Conservation (phyloP, 2,329 filamentous ascomycete genomes). For the Pochonia chlamydosporia region DNA sequence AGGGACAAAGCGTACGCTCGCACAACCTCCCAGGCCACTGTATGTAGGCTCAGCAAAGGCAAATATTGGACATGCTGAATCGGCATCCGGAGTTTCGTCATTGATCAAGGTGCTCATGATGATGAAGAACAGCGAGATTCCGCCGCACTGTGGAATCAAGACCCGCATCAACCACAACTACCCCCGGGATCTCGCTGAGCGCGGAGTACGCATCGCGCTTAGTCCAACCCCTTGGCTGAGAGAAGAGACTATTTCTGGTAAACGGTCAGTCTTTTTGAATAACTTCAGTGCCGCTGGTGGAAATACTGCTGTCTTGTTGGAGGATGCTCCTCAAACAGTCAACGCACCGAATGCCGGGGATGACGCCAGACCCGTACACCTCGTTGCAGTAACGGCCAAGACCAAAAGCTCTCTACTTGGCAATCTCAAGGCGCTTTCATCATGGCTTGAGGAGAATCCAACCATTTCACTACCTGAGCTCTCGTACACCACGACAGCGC, state of each 20-base stretch:
- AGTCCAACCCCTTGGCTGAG: background rate
- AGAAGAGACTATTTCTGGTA: conserved; percentile 21
- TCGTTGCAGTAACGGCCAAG: conserved; percentile 7
- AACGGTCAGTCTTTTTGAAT: conserved; percentile 51
- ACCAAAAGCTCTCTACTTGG: background rate
- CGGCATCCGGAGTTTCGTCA: conserved; percentile 41
- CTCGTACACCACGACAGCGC: conserved; percentile 50
- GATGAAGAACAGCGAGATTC: conserved; percentile 49
- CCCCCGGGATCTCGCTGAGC: conserved; percentile 45
- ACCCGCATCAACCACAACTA: conserved; percentile 52
- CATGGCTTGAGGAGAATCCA: conserved; percentile 29
- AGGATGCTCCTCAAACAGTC: conserved; percentile 39
- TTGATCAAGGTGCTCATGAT: conserved; percentile 60
- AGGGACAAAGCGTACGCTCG: conserved; percentile 12
- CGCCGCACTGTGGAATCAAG: conserved; percentile 62
- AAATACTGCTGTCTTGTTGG: conserved; percentile 61
- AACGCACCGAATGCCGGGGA: background rate
- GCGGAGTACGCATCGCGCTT: conserved; percentile 52
- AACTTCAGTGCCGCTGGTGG: conserved; percentile 68
- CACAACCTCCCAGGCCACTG: background rate
- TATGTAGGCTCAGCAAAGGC: conserved; percentile 44
- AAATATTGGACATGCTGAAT: conserved; percentile 58
- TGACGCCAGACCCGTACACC: background rate
- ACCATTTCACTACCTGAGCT: conserved; percentile 35
- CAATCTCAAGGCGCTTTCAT: background rate